Conservation (phyloP, 306 rosid genomes). For the Prunus persica region DNA sequence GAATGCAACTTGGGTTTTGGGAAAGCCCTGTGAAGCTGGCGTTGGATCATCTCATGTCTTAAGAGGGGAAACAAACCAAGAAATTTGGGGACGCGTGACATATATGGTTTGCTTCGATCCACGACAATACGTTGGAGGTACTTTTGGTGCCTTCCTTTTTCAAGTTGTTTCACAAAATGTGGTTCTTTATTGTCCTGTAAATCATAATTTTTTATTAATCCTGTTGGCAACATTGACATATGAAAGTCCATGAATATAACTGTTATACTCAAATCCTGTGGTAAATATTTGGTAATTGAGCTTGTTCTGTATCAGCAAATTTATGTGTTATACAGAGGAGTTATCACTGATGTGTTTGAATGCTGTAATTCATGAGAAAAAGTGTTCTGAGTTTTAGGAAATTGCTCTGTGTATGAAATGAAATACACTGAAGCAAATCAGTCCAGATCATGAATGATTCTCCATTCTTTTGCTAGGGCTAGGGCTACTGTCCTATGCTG, state of each 20-base stretch:
- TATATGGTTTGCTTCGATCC: conserved; percentile 29
- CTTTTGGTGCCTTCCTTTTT: conserved; percentile 15
- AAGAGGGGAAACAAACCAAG: conserved; percentile 24
- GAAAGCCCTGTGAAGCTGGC: conserved; percentile 29
- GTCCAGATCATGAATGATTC: not conserved
- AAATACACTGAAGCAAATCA: not conserved
- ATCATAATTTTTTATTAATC: conserved; percentile 24
- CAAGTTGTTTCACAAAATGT: conserved; percentile 33
- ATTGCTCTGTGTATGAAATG: not conserved
- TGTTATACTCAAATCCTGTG: not conserved
- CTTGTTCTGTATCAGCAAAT: not conserved
- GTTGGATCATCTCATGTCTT: conserved; percentile 19
- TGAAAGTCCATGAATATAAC: not conserved
- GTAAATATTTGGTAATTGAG: not conserved
- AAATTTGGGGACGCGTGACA: conserved; percentile 28
- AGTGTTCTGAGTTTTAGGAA: not conserved
- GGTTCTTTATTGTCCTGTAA: conserved; percentile 37
- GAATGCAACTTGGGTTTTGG: conserved; percentile 20
- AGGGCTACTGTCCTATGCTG: not conserved
- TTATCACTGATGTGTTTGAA: not conserved
- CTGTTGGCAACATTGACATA: conserved; percentile 26
- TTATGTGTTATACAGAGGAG: not conserved
- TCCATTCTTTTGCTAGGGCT: not conserved
- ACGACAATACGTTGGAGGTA: conserved; percentile 28
- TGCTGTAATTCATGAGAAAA: not conserved